Evolutionary conservation across 176 grass and related monocot genomes (phyloP).

Genomic region (Musa beccarii): DNA sequence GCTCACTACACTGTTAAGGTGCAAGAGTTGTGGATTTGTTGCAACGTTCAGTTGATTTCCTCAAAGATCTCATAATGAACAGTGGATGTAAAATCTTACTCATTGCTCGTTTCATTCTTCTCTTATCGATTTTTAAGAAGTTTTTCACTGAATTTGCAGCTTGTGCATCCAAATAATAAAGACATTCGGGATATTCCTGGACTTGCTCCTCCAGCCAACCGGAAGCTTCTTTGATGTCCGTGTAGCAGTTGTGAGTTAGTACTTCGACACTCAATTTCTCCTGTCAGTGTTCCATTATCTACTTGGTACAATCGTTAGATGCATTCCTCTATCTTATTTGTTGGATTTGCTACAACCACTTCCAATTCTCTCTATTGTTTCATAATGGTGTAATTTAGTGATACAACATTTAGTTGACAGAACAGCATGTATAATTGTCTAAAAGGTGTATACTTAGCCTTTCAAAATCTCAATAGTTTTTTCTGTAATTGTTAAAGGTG

Average conservation of each 20-base stretch:
- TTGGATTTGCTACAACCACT: too few species aligned
- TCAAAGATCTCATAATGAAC: not conserved
- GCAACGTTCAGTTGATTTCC: too few species aligned
- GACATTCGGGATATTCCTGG: slow-evolving; percentile 63
- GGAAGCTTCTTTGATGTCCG: slow-evolving; percentile 50
- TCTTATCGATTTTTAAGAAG: not conserved
- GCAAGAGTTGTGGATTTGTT: too few species aligned
- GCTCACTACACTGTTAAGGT: too few species aligned
- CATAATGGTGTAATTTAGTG: too few species aligned
- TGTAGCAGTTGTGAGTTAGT: slow-evolving; percentile 24
- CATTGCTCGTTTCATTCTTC: not conserved
- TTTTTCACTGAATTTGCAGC: slow-evolving; percentile 34
- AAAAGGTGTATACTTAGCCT: too few species aligned
- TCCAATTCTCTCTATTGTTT: too few species aligned
- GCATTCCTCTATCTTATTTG: not conserved
- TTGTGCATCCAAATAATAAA: slow-evolving; percentile 95
- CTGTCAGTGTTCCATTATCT: not conserved
- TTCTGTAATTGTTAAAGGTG: too few species aligned
- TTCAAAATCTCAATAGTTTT: too few species aligned
- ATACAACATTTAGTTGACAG: too few species aligned
- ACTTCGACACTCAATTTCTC: not conserved
- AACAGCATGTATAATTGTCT: too few species aligned
- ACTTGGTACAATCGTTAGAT: not conserved
- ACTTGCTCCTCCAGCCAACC: slow-evolving; percentile 65
- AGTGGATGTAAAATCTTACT: not conserved